phyloP scores from a whole-genome alignment of 441 rosid genomes.

The Populus tomentosa region DNA sequence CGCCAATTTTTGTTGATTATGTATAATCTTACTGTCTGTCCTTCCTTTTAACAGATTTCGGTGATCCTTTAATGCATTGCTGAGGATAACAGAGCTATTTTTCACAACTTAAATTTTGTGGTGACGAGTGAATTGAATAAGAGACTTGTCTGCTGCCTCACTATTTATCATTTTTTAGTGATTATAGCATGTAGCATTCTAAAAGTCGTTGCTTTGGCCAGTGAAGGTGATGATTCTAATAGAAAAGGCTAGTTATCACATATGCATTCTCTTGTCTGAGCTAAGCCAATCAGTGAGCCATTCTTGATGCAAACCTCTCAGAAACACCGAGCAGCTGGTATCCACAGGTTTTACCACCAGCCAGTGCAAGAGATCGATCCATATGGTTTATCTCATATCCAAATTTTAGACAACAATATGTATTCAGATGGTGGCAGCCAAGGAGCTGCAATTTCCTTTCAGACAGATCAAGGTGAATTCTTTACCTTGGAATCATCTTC shows the following conservation, averaged over 20 bases:
- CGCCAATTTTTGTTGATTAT: no score
- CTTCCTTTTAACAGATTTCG: slow-evolving; percentile 16
- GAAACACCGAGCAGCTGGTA: slow-evolving; percentile 35
- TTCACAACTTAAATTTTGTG: neutral
- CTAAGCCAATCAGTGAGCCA: slow-evolving; percentile 2
- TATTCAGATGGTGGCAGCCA: slow-evolving; percentile 37
- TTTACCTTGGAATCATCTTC: slow-evolving; percentile 62
- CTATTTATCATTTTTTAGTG: neutral
- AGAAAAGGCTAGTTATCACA: slow-evolving; percentile 2
- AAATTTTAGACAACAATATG: slow-evolving; percentile 32
- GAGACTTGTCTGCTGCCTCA: neutral
- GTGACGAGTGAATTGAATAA: neutral
- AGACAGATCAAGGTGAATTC: slow-evolving; percentile 39
- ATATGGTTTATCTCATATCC: slow-evolving; percentile 30
- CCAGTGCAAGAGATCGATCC: slow-evolving; percentile 33
- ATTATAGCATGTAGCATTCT: neutral
- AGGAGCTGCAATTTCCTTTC: slow-evolving; percentile 38
- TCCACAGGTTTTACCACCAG: slow-evolving; percentile 36
- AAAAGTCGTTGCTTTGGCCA: slow-evolving; percentile 4
- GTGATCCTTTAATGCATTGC: slow-evolving; percentile 5
- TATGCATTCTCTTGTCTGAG: neutral
- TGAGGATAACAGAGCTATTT: neutral
- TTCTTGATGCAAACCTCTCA: slow-evolving; percentile 49
- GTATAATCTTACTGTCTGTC: neutral
- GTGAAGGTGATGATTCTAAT: slow-evolving; percentile 1